These are phyloP conservation scores for Fomitopsis pinicola DNA, from an alignment of 1,284 basidiomycete species.

Conservation along the genomic window DNA sequence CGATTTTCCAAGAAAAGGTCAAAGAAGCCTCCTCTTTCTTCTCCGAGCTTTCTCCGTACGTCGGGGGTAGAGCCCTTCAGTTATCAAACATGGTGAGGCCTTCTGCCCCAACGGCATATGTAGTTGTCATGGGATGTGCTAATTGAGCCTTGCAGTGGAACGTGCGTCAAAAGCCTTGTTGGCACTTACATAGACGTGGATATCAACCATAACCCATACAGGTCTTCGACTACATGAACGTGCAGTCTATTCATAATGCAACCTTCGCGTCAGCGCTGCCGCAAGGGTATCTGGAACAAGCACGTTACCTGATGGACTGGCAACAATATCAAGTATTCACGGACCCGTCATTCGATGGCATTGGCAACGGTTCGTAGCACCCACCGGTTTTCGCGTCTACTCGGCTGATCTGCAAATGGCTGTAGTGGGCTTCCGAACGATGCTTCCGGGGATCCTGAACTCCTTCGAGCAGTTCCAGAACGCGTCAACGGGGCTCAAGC, in stretches of 20 bases:
- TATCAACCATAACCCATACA: constrained; percentile 7
- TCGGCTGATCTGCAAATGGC: not conserved
- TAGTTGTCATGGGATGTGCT: no score
- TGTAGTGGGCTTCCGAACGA: constrained; percentile 42
- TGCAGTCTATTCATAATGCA: constrained; percentile 45
- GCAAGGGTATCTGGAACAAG: constrained; percentile 31
- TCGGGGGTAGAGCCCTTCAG: constrained; percentile 37
- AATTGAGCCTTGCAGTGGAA: constrained; percentile 27
- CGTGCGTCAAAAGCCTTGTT: constrained; percentile 17
- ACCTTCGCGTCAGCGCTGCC: constrained; percentile 30
- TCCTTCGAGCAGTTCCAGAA: constrained; percentile 40
- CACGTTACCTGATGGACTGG: constrained; percentile 44
- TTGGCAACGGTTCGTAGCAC: constrained; percentile 30
- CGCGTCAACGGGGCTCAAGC: constrained; percentile 35
- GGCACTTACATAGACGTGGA: not conserved
- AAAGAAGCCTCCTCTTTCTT: constrained; percentile 35
- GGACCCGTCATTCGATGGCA: constrained; percentile 30
- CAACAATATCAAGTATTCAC: constrained; percentile 48
- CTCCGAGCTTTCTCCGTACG: constrained; percentile 30
- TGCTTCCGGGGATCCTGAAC: constrained; percentile 42
- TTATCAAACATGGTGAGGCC: constrained; percentile 38
- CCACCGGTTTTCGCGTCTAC: not conserved
- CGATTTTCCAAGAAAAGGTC: constrained; percentile 33
- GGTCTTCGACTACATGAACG: constrained; percentile 51
- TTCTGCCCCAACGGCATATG: not conserved